Percentiles rank a stretch among this genome's conserved stretches.
Conservation (phyloP, 2,329 filamentous ascomycete genomes). For the Alternaria novae-zelandiae region DNA sequence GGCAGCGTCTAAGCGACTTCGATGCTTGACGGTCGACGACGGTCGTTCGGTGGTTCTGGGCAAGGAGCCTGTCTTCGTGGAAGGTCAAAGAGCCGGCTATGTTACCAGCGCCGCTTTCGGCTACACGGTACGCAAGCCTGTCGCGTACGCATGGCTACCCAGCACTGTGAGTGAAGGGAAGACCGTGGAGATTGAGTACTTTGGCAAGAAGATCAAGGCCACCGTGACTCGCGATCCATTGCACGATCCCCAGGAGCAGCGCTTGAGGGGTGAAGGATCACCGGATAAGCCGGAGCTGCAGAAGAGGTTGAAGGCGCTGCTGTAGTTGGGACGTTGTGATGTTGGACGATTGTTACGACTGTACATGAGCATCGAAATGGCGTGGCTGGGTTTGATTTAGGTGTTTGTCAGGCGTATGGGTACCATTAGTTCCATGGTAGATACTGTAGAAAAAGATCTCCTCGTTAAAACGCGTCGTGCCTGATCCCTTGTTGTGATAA, state of each 20-base stretch:
- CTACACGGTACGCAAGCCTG: constrained; percentile 64
- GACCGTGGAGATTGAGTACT: constrained; percentile 66
- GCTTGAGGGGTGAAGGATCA: constrained; percentile 37
- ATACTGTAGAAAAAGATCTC: neutral
- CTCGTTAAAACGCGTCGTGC: neutral
- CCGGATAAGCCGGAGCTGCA: constrained; percentile 25
- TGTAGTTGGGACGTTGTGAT: constrained; percentile 19
- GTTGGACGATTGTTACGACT: constrained; percentile 20
- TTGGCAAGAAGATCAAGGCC: constrained; percentile 61
- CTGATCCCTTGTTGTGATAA: neutral
- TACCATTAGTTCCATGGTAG: neutral
- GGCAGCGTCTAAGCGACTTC: constrained; percentile 46
- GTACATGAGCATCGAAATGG: constrained; percentile 10
- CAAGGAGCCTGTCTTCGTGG: constrained; percentile 65
- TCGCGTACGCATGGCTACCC: constrained; percentile 66
- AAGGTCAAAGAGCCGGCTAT: constrained; percentile 60
- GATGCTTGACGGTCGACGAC: constrained; percentile 64
- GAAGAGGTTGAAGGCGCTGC: constrained; percentile 28
- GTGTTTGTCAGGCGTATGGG: neutral
- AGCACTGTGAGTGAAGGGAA: constrained; percentile 55
- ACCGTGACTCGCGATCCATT: constrained; percentile 61
- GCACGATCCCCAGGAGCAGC: constrained; percentile 52
- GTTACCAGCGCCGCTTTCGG: constrained; percentile 68
- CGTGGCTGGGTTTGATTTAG: neutral
- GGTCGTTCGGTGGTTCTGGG: constrained; percentile 64